Percentiles rank a stretch among this genome's conserved stretches.
Conservation (phyloP, 2,329 filamentous ascomycete species). For the Aureobasidium sp. region DNA sequence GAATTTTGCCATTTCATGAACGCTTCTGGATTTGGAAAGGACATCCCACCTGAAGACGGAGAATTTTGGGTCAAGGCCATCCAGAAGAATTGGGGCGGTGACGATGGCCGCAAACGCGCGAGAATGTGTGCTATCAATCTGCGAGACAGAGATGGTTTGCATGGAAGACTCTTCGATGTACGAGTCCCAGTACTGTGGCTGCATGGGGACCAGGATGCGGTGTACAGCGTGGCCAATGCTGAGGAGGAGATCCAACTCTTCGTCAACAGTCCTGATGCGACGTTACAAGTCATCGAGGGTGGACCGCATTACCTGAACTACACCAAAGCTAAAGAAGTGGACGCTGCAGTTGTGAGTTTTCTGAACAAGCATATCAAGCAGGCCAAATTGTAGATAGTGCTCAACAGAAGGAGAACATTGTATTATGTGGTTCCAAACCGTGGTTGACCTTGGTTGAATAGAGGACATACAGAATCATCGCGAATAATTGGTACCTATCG, state of each 20-base stretch:
- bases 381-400: neutral
- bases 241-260: slow-evolving; percentile 45
- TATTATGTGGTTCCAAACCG: neutral
- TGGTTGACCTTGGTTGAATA: neutral
- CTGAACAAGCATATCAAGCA: slow-evolving; percentile 23
- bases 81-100: slow-evolving; percentile 41
- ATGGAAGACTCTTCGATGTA: slow-evolving; percentile 40
- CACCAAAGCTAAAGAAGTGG: slow-evolving; percentile 41
- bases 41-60: slow-evolving; percentile 30
- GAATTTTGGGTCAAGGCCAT: slow-evolving; percentile 42
- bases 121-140: slow-evolving; percentile 47
- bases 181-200: slow-evolving; percentile 47
- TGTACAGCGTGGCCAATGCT: slow-evolving; percentile 38
- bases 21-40: slow-evolving; percentile 41
- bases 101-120: slow-evolving; percentile 41
- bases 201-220: slow-evolving; percentile 38
- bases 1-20: slow-evolving; percentile 42
- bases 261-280: slow-evolving; percentile 36
- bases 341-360: slow-evolving; percentile 30
- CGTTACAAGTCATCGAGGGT: slow-evolving; percentile 38
- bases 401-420: neutral
- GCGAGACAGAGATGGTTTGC: slow-evolving; percentile 42
- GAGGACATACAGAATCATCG: neutral
- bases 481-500: neutral
- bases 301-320: slow-evolving; percentile 46